Evolutionary conservation across 106 monocot genomes (phyloP).

Genomic region (Apostasia shenzhenica): DNA sequence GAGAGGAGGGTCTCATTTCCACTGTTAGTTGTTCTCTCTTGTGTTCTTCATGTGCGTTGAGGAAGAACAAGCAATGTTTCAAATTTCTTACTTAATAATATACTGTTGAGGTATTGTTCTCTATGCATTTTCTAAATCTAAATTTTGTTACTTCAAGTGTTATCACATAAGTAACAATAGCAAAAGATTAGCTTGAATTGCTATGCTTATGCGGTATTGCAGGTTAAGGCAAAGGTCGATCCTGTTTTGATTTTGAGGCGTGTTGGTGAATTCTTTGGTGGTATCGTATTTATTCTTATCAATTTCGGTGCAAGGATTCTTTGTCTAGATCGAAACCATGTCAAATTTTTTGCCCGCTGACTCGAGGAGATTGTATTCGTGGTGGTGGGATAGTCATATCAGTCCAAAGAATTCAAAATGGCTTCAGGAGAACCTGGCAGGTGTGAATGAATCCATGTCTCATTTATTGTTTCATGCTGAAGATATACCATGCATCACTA

Average conservation of each 20-base stretch:
- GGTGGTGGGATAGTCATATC: constrained; percentile 99
- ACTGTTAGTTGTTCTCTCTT: too few species aligned
- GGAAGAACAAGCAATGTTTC: too few species aligned
- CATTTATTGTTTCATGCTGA: background rate
- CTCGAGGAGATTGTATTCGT: constrained; percentile 68
- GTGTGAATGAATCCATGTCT: constrained; percentile 17
- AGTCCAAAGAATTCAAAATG: constrained; percentile 96
- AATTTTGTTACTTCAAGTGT: background rate
- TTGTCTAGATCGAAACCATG: constrained; percentile 27
- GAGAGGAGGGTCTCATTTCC: too few species aligned
- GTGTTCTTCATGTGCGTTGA: too few species aligned
- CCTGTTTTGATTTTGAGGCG: background rate
- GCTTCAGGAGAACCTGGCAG: constrained; percentile 93
- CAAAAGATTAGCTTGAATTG: background rate
- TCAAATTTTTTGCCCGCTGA: constrained; percentile 51
- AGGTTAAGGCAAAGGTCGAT: background rate
- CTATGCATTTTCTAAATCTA: too few species aligned
- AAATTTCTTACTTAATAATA: too few species aligned
- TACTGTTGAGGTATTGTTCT: too few species aligned
- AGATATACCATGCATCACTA: too few species aligned
- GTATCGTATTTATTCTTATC: background rate
- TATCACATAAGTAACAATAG: too few species aligned
- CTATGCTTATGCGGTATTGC: background rate
- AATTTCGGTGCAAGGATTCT: background rate
- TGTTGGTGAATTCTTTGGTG: background rate